Evolutionary conservation across 2,329 filamentous ascomycete species (phyloP).

Genomic region (Cytospora piceae): DNA sequence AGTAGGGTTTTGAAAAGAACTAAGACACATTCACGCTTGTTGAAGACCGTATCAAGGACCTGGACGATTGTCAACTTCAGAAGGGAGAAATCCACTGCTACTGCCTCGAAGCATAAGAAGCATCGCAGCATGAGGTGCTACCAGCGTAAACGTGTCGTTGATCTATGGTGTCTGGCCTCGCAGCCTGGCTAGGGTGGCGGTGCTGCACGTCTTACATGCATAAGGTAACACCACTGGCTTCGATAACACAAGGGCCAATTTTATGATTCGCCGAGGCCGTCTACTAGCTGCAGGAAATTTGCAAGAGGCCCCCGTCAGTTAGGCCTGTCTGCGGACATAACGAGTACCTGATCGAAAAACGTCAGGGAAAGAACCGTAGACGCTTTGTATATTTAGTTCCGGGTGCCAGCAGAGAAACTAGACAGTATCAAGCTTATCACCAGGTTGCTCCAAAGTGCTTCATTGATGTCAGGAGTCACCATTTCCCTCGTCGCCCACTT

Average conservation of each 20-base stretch:
- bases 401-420: conserved; percentile 32
- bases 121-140: neutral
- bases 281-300: neutral
- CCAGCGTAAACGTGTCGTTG: neutral
- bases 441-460: conserved; percentile 38
- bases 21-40: too few relatives aligned
- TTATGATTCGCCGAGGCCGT: neutral
- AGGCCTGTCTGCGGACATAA: too few relatives aligned
- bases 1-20: too few relatives aligned
- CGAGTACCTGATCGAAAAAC: conserved; percentile 36
- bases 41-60: too few relatives aligned
- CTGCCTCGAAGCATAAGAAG: neutral
- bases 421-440: conserved; percentile 36
- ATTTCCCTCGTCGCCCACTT: neutral
- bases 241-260: neutral
- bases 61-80: neutral
- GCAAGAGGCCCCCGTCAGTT: neutral
- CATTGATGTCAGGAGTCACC: conserved; percentile 39
- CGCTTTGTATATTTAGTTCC: conserved; percentile 38
- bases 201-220: neutral
- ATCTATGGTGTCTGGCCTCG: neutral
- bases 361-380: conserved; percentile 34
- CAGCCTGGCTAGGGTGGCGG: too few relatives aligned
- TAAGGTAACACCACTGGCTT: neutral
- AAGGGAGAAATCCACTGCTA: neutral